A percentile compares a stretch with the other conserved stretches of the same genome.
Evolutionary conservation across 2,329 filamentous ascomycete genomes (phyloP).

Genomic region (Colletotrichum chrysophilum): DNA sequence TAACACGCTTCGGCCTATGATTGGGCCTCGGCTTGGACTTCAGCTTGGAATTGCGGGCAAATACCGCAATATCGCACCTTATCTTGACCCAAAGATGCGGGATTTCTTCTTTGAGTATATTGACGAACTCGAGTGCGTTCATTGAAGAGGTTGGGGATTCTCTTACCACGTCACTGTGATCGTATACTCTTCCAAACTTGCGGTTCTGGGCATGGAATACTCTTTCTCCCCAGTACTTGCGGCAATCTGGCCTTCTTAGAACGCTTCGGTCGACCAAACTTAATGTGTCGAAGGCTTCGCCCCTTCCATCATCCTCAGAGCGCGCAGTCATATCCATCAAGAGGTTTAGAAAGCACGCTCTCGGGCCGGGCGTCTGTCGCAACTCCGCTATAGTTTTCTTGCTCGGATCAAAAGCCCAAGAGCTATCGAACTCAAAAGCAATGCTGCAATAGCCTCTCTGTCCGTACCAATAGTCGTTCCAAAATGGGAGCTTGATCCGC

Average conservation of each 20-base stretch:
- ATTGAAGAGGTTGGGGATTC: neutral
- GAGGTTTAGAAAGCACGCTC: neutral
- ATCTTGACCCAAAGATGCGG: too few relatives aligned
- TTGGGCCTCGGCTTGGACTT: too few relatives aligned
- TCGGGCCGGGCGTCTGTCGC: neutral
- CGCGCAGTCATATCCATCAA: neutral
- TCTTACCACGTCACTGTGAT: too few relatives aligned
- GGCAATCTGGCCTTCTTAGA: neutral
- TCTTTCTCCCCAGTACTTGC: too few relatives aligned
- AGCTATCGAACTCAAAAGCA: neutral
- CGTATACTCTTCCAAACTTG: neutral
- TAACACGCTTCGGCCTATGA: too few relatives aligned
- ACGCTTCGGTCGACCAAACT: neutral
- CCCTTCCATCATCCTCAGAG: too few relatives aligned
- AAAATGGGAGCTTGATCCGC: neutral
- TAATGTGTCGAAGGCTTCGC: too few relatives aligned
- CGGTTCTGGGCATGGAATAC: neutral
- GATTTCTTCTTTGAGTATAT: too few relatives aligned
- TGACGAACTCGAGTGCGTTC: neutral
- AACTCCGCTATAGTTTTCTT: neutral
- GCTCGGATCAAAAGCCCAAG: neutral
- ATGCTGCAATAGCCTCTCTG: too few relatives aligned
- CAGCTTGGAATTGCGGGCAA: too few relatives aligned
- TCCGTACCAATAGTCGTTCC: neutral
- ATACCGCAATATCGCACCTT: too few relatives aligned